phyloP scores from a whole-genome alignment of 352 stramenopile genomes.

The Globisporangium irregulare region DNA sequence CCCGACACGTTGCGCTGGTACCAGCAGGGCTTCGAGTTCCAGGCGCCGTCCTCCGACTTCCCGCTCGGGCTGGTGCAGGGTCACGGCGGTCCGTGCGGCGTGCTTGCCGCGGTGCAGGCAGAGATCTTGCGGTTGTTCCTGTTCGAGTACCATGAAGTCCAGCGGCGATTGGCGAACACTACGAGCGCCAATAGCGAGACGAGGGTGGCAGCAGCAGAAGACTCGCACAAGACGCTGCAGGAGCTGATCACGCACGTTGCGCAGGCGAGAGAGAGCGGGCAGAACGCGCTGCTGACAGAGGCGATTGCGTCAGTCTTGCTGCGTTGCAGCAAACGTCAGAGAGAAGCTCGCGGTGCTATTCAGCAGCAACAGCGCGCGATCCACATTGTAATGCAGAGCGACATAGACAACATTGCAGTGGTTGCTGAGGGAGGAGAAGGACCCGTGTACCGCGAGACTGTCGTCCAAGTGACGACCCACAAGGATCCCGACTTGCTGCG shows the following conservation, averaged over 20 bases:
- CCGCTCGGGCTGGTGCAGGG: constrained; percentile 66
- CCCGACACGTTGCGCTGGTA: constrained; percentile 47
- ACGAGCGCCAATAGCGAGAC: background rate
- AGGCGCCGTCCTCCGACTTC: constrained; percentile 27
- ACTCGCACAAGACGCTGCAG: constrained; percentile 9
- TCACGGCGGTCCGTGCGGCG: constrained; percentile 77
- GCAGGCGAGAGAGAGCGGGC: constrained; percentile 1
- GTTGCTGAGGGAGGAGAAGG: background rate
- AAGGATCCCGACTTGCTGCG: constrained; percentile 14
- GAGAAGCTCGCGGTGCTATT: background rate
- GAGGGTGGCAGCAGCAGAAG: background rate
- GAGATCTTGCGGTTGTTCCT: constrained; percentile 61
- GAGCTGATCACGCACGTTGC: constrained; percentile 8
- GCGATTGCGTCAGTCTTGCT: constrained; percentile 34
- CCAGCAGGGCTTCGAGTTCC: constrained; percentile 57
- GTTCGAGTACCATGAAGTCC: constrained; percentile 28
- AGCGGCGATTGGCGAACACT: background rate
- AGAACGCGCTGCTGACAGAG: constrained; percentile 12
- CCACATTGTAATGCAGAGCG: constrained; percentile 21
- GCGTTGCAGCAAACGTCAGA: constrained; percentile 21
- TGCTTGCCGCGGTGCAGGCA: constrained; percentile 76
- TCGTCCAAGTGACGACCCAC: constrained; percentile 7
- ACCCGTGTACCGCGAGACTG: constrained; percentile 16
- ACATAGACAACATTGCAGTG: background rate
- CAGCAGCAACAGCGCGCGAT: constrained; percentile 10